phyloP scores from a whole-genome alignment of 1,284 basidiomycete genomes.

The Melanopsichium pennsylvanicum region DNA sequence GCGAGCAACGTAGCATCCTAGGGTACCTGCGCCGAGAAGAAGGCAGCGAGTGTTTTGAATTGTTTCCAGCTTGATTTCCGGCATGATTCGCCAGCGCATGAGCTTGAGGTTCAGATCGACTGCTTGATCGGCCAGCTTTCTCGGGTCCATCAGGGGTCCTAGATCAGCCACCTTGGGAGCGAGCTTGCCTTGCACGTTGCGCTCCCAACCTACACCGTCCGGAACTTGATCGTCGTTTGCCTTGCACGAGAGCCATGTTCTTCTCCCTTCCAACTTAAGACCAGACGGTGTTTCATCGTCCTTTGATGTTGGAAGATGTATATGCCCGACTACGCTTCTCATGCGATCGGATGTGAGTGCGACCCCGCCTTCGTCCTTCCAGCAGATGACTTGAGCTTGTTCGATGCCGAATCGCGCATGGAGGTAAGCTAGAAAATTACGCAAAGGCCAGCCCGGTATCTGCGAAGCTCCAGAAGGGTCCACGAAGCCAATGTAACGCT shows the following conservation, averaged over 20 bases:
- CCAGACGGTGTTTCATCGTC: not conserved
- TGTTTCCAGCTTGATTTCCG: constrained; percentile 85
- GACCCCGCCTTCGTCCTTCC: constrained; percentile 48
- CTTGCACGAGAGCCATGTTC: constrained; percentile 16
- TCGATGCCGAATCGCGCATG: constrained; percentile 61
- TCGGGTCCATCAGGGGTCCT: constrained; percentile 93
- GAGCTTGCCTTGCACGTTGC: constrained; percentile 83
- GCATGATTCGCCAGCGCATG: constrained; percentile 97
- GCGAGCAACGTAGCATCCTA: constrained; percentile 94
- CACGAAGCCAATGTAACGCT: constrained; percentile 71
- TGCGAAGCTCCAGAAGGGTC: constrained; percentile 82
- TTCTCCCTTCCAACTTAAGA: constrained; percentile 2
- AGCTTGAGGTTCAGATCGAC: constrained; percentile 96
- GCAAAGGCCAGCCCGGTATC: constrained; percentile 91
- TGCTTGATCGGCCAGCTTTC: constrained; percentile 85
- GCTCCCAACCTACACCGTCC: constrained; percentile 90
- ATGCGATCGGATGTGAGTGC: not conserved
- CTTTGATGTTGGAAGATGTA: constrained; percentile 7
- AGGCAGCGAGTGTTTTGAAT: constrained; percentile 82
- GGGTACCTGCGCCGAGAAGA: constrained; percentile 89
- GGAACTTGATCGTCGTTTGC: constrained; percentile 66
- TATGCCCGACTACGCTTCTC: constrained; percentile 20
- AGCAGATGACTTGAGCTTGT: constrained; percentile 68
- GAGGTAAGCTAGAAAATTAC: constrained; percentile 83
- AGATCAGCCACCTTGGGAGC: constrained; percentile 88